Conservation (phyloP, 371 early-diverging fungal genomes). For the Funneliformis caledonium region DNA sequence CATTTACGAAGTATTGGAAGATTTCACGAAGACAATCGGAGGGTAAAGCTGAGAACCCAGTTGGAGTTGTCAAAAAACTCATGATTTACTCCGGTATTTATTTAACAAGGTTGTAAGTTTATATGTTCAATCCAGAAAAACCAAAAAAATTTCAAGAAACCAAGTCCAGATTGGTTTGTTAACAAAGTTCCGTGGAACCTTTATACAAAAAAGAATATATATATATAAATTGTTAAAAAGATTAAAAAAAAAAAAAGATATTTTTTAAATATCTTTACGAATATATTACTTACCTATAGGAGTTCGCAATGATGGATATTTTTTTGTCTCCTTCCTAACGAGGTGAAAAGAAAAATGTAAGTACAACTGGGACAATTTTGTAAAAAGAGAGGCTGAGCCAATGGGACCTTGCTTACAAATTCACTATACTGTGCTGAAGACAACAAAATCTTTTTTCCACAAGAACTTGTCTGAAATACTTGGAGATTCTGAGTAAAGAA, state of each 20-base stretch:
- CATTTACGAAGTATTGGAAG: slow-evolving; percentile 20
- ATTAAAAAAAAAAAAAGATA: too few relatives aligned
- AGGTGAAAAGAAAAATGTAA: too few relatives aligned
- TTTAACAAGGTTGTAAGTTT: not conserved
- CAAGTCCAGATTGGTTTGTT: not conserved
- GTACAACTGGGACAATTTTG: not conserved
- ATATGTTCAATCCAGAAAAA: not conserved
- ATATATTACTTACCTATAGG: not conserved
- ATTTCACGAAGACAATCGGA: slow-evolving; percentile 12
- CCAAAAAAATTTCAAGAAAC: not conserved
- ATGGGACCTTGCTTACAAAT: not conserved
- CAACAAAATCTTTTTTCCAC: not conserved
- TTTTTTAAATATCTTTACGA: too few relatives aligned
- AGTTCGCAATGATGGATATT: not conserved
- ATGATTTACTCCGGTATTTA: too few relatives aligned
- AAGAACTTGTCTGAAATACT: not conserved
- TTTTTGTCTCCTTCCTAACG: not conserved
- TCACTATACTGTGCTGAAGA: not conserved
- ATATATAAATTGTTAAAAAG: too few relatives aligned
- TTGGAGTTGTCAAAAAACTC: not conserved
- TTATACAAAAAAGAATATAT: too few relatives aligned
- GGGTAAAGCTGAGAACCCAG: not conserved
- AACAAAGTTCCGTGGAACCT: not conserved
- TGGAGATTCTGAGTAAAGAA: not conserved
- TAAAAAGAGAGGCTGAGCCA: not conserved